These are phyloP conservation scores for Ustilago bromivora DNA, from an alignment of 1,284 basidiomycete genomes.

Conservation along the genomic window DNA sequence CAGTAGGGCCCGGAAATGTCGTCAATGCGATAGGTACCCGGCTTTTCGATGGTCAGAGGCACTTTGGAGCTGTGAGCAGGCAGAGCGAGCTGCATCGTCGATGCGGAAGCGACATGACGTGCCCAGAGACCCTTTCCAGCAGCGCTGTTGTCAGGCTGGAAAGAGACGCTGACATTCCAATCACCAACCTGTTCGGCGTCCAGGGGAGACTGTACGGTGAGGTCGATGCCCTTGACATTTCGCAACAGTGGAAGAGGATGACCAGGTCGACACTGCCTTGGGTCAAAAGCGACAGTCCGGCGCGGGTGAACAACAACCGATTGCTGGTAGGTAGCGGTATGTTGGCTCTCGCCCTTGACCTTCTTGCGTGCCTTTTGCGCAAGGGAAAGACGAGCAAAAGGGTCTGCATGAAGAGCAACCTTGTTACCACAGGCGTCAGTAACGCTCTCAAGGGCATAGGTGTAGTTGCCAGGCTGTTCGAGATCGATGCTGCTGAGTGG, in stretches of 20 bases:
- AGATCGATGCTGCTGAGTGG: slow-evolving; percentile 61
- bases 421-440: slow-evolving; percentile 66
- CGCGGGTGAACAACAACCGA: slow-evolving; percentile 81
- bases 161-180: slow-evolving; percentile 46
- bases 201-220: slow-evolving; percentile 29
- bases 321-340: slow-evolving; percentile 59
- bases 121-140: slow-evolving; percentile 46
- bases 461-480: slow-evolving; percentile 53
- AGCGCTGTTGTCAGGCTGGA: slow-evolving; percentile 49
- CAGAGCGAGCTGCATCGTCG: slow-evolving; percentile 41
- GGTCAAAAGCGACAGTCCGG: slow-evolving; percentile 79
- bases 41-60: slow-evolving; percentile 67
- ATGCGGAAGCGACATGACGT: slow-evolving; percentile 27
- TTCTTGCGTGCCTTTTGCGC: slow-evolving; percentile 44
- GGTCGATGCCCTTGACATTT: slow-evolving; percentile 27
- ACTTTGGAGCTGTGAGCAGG: slow-evolving; percentile 18
- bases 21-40: slow-evolving; percentile 86
- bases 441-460: slow-evolving; percentile 56
- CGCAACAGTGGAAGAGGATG: slow-evolving; percentile 81
- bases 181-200: slow-evolving; percentile 32
- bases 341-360: slow-evolving; percentile 26
- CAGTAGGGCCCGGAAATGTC: slow-evolving; percentile 80
- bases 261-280: slow-evolving; percentile 77
- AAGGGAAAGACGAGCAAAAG: slow-evolving; percentile 22
- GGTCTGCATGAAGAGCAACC: slow-evolving; percentile 24